phyloP scores from a whole-genome alignment of 78 protist species.

The Capsaspora owczarzaki region DNA sequence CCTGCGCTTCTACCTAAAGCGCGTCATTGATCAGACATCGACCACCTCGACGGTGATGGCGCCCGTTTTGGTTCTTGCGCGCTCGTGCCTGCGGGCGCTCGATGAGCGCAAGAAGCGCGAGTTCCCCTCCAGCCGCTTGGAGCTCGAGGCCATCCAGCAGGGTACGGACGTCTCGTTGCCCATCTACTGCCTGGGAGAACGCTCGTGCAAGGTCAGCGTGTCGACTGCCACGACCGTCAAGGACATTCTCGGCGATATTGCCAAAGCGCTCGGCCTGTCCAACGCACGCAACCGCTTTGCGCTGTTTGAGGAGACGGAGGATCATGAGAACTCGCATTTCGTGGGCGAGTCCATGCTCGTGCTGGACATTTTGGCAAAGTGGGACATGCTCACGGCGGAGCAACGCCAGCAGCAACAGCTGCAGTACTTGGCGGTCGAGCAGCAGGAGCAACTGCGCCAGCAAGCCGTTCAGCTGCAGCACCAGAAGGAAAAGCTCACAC shows the following conservation, averaged over 20 bases:
- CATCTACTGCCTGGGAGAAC: too few species aligned
- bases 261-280: not conserved
- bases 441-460: too few species aligned
- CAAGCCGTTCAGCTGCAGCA: too few species aligned
- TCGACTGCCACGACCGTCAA: too few species aligned
- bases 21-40: too few species aligned
- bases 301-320: too few species aligned
- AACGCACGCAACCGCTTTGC: too few species aligned
- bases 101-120: not conserved
- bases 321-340: not conserved
- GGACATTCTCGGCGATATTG: not conserved
- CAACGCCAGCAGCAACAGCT: not conserved
- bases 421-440: too few species aligned
- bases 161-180: too few species aligned
- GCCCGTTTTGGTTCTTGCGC: not conserved
- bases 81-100: not conserved
- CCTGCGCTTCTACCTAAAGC: constrained; percentile 4
- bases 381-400: not conserved
- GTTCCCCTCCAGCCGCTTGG: not conserved
- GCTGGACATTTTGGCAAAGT: not conserved
- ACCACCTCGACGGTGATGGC: not conserved
- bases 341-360: not conserved
- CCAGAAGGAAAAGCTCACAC: too few species aligned
- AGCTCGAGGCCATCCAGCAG: constrained; percentile 4
- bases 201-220: too few species aligned